Evolutionary conservation across 2,329 filamentous ascomycete genomes (phyloP), one percentile per base, ranked within the genome.

Genomic region (Pseudodiploospora longispora): DNA sequence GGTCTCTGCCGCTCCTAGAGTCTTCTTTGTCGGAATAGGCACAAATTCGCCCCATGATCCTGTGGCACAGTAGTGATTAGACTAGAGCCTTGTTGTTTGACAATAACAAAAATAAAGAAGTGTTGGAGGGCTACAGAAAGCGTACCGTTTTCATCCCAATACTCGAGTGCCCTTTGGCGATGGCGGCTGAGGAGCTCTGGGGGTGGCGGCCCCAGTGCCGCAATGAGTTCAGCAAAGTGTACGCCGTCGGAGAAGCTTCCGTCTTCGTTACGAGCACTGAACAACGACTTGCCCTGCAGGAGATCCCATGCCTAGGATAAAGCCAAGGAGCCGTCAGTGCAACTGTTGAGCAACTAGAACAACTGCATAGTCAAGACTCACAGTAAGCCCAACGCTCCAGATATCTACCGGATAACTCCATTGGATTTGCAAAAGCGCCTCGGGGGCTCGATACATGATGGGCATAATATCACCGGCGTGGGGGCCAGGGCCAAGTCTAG

Each of bases 391-490:
- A 10, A 57, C 51, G n/a, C 53, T 60, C 59, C 56, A 60, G 5
- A 61, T 53, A 31, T 60, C 55, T 0, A 57, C 57, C 0, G 54
- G 47, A 12, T 49, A 58, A 12, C 52, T 53, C 56, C 57, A 59
- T 6, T 45, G 29, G 1, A 55, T 50, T 1, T 41, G 38, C 36
- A 60, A 40, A 0, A 60, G 44, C 1, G 46, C 40, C 30, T 59
- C 57, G 0, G 56, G 59, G 3, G 57, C 56, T 6, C 53, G 48
- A 32, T 57, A 58, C 37, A 37, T 42, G 28, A 55, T 49, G 0
- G 57, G 56, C 55, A 59, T 59, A 30, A 61, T 60, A 9, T 60
- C 56, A 8, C 52, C 55, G 2, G 48, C 50, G n/a, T 57, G 54
- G 4, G 56, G 55, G 1, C 56, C 58, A 9, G 50, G 40, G 6